Evolutionary conservation across 176 grass and related monocot genomes (phyloP), one percentile per base, ranked within the genome.

Genomic region (Oryza rufipogon): DNA sequence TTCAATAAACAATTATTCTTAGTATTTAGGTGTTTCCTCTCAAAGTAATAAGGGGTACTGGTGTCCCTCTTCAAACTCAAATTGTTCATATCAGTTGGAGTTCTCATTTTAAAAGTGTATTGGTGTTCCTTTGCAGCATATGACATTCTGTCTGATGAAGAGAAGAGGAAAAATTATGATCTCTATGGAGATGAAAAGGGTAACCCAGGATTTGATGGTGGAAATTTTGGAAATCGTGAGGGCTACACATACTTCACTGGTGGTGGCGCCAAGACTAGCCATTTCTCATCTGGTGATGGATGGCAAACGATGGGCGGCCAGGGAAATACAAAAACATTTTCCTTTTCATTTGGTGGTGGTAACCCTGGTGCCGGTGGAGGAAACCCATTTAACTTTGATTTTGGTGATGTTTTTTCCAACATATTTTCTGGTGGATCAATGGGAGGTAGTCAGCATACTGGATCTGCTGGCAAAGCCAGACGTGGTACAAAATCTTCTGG

Each of bases 101-200:
- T 63, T 22, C 11, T 63, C 20, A 23, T 63, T 61, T 63, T 63
- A 23, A 44, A 85, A 26, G 47, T 19, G 34, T 9, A 41, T 23
- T 70, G 47, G 4, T 82, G 6, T 82, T 19, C 11, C 51, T 86
- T 89, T 83, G 77, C 95, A 98, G 96, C 96, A 6, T 93, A 98
- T 66, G 96, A 94, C 52, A 90, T 98, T 87, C 86, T 98, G 2
- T 95, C 96, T n/a, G 91, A 98, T 84, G 96, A 98, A 90, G 91
- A 98, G 19, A 98, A 98, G 93, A 90, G 91, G 65, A 98, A 94
- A 89, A 92, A 91, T 74, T 98, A 92, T 83, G 96, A 98, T 77
- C 75, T 98, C 19, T 95, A 94, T 3, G 89, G 93, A 83, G 89
- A 98, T 90, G 96, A 93, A 66, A 95, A 91, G 17, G 86, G 85